These are phyloP conservation scores for Hypoxylon sp. DNA, from an alignment of 2,329 filamentous ascomycete species.

Conservation along the genomic window DNA sequence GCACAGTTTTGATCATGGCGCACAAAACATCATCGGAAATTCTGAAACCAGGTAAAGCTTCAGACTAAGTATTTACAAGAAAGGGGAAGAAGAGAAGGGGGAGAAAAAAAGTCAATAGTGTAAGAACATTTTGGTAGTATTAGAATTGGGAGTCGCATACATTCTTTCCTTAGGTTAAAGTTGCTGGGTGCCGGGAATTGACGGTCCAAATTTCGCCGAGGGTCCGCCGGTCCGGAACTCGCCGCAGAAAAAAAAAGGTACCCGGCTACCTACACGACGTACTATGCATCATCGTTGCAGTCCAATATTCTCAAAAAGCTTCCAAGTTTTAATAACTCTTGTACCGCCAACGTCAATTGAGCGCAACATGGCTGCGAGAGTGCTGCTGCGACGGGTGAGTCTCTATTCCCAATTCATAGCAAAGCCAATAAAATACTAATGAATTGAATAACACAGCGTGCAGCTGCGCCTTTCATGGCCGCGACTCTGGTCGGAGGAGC, in stretches of 20 bases:
- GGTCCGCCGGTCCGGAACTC: slow-evolving; percentile 48
- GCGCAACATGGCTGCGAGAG: slow-evolving; percentile 72
- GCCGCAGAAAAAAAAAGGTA: slow-evolving; percentile 47
- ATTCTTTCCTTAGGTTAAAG: neutral
- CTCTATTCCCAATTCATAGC: slow-evolving; percentile 9
- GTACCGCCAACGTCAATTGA: slow-evolving; percentile 61
- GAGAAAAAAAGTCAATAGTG: slow-evolving; percentile 2
- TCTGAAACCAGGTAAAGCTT: slow-evolving; percentile 1
- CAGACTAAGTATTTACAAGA: slow-evolving; percentile 21
- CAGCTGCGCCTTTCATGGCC: slow-evolving; percentile 69
- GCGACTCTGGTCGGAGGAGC: slow-evolving; percentile 57
- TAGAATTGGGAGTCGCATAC: slow-evolving; percentile 1
- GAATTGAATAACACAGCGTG: slow-evolving; percentile 56
- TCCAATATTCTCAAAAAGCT: slow-evolving; percentile 32
- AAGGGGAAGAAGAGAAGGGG: neutral
- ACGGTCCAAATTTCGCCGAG: slow-evolving; percentile 42
- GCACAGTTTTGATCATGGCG: slow-evolving; percentile 59
- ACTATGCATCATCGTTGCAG: slow-evolving; percentile 35
- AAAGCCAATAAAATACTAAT: slow-evolving; percentile 49
- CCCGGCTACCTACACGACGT: slow-evolving; percentile 22
- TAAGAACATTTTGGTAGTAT: neutral
- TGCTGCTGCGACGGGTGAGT: slow-evolving; percentile 70
- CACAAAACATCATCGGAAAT: slow-evolving; percentile 40
- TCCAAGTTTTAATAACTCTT: slow-evolving; percentile 21
- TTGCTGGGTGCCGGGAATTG: slow-evolving; percentile 17